Percentiles rank a stretch among this genome's conserved stretches.
These are phyloP conservation scores for Cyanophora paradoxa DNA, from an alignment of 78 protist species.

Conservation along the genomic window DNA sequence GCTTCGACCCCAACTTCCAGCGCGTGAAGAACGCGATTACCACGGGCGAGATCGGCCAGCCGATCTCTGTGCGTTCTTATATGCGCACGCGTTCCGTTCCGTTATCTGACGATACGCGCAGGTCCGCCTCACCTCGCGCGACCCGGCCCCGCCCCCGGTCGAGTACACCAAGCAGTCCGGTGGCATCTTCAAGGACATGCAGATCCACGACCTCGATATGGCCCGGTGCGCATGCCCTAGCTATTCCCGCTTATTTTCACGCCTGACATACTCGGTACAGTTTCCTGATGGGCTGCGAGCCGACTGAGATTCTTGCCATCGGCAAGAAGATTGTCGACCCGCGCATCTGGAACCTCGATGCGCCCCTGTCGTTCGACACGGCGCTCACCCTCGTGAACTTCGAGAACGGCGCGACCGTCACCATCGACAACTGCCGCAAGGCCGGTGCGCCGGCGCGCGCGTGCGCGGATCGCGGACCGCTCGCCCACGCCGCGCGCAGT, in stretches of 20 bases:
- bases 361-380: conserved; percentile 4
- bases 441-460: not conserved
- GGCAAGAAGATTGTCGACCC: no score
- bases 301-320: no score
- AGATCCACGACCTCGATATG: conserved; percentile 13
- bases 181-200: conserved; percentile 19
- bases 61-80: no score
- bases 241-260: no score
- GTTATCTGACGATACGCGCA: no score
- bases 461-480: not conserved
- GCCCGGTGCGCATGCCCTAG: no score
- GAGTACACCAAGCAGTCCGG: conserved; percentile 8
- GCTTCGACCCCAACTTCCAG: conserved; percentile 13
- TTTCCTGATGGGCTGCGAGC: conserved; percentile 4
- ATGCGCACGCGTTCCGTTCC: no score
- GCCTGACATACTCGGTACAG: no score
- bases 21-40: conserved; percentile 2
- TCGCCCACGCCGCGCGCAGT: no score
- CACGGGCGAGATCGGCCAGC: not conserved
- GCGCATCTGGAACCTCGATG: not conserved
- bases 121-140: conserved; percentile 1
- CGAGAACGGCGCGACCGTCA: not conserved
- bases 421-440: conserved; percentile 8
- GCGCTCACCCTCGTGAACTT: not conserved
- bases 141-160: conserved; percentile 9